A percentile compares a stretch with the other conserved stretches of the same genome.
These are phyloP conservation scores for Scutellaria galericulata DNA, from an alignment of 257 asterid genomes.

Conservation along the genomic window DNA sequence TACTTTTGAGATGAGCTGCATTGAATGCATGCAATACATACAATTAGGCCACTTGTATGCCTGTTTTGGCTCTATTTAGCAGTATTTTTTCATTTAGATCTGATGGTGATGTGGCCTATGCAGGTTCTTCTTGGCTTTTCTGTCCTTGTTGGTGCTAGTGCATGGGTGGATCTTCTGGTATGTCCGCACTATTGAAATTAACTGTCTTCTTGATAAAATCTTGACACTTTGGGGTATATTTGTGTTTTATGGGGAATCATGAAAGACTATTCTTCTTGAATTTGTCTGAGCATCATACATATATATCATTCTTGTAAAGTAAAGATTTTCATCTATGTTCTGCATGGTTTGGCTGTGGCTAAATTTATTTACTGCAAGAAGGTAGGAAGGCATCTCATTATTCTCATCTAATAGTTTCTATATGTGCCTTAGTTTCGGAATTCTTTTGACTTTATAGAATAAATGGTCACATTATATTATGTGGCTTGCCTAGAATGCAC, in stretches of 20 bases:
- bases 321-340: background rate
- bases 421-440: background rate
- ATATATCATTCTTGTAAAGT: background rate
- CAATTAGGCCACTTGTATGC: slow-evolving; percentile 13
- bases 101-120: slow-evolving; percentile 18
- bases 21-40: background rate
- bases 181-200: slow-evolving; percentile 27
- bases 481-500: background rate
- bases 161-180: slow-evolving; percentile 99
- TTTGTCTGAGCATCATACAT: background rate
- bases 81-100: slow-evolving; percentile 8
- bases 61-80: background rate
- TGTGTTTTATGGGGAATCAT: background rate
- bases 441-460: background rate
- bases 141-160: slow-evolving; percentile 96
- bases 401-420: background rate
- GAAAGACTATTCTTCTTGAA: slow-evolving; percentile 13
- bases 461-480: background rate
- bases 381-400: no score
- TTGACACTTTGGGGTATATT: slow-evolving; percentile 2
- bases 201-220: slow-evolving; percentile 13
- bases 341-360: slow-evolving; percentile 26
- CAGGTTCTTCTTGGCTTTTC: slow-evolving; percentile 98
- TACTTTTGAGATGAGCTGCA: background rate
- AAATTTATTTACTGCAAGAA: background rate